phyloP scores from a whole-genome alignment of 2,329 filamentous ascomycete species.

The Phialophora expanda region DNA sequence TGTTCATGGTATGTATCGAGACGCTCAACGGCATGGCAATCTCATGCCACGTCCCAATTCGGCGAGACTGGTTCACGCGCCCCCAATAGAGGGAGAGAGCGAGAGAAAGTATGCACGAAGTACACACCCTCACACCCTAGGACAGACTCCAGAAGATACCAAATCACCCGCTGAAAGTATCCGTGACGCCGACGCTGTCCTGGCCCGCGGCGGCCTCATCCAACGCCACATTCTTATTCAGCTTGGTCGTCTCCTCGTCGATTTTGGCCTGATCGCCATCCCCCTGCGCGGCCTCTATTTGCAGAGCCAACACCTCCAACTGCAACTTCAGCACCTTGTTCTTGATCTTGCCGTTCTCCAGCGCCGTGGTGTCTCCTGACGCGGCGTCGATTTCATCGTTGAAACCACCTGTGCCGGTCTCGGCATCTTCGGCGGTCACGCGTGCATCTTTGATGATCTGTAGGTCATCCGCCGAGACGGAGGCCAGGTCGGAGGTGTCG shows the following conservation, averaged over 20 bases:
- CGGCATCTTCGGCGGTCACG: constrained; percentile 60
- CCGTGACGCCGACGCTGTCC: constrained; percentile 37
- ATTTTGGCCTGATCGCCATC: constrained; percentile 53
- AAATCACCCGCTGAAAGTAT: constrained; percentile 23
- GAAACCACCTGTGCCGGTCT: constrained; percentile 54
- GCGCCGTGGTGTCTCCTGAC: constrained; percentile 47
- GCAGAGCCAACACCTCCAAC: constrained; percentile 58
- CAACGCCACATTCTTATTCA: constrained; percentile 58
- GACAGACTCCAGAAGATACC: too few species aligned
- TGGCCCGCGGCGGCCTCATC: constrained; percentile 47
- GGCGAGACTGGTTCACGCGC: too few species aligned
- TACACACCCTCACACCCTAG: too few species aligned
- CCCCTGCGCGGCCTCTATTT: constrained; percentile 60
- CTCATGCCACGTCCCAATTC: too few species aligned
- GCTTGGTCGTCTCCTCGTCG: constrained; percentile 56
- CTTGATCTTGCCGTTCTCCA: constrained; percentile 64
- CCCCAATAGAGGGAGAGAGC: too few species aligned
- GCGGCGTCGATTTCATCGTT: constrained; percentile 60
- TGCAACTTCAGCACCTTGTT: constrained; percentile 66
- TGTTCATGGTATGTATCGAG: too few species aligned
- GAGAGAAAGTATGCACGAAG: too few species aligned
- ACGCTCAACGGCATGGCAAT: too few species aligned
- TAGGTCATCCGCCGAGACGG: constrained; percentile 56
- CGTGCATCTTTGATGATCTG: constrained; percentile 58
- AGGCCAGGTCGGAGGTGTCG: constrained; percentile 48